Evolutionary conservation across 106 monocot genomes (phyloP).

Genomic region (Platanthera zijinensis): DNA sequence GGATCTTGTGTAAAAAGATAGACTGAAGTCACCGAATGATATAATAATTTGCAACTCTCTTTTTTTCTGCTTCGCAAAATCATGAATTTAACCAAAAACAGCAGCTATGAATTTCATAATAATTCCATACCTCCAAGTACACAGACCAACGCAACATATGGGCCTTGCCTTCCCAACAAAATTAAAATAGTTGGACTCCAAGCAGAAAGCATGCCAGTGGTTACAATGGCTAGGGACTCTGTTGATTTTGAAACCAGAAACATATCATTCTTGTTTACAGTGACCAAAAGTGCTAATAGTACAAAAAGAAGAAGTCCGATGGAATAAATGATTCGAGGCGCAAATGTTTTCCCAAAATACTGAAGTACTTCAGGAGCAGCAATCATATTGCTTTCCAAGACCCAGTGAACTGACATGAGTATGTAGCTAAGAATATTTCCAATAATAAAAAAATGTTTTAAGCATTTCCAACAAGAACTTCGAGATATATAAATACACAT

Average conservation of each 20-base stretch:
- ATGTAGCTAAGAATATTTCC: constrained; percentile 48
- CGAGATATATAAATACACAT: constrained; percentile 23
- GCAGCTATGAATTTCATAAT: not conserved
- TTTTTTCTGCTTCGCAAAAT: not conserved
- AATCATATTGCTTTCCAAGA: constrained; percentile 45
- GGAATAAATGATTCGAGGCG: constrained; percentile 61
- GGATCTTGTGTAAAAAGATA: not conserved
- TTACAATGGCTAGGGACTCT: constrained; percentile 22
- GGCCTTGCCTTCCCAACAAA: constrained; percentile 81
- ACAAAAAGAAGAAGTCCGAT: constrained; percentile 52
- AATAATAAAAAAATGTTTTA: constrained; percentile 22
- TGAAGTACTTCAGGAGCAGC: constrained; percentile 13
- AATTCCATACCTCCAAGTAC: constrained; percentile 62
- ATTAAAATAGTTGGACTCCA: constrained; percentile 81
- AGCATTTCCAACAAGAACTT: constrained; percentile 13
- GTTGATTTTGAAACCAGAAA: constrained; percentile 10
- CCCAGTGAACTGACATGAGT: constrained; percentile 63
- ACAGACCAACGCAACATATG: constrained; percentile 48
- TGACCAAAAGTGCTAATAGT: constrained; percentile 28
- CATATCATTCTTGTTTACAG: constrained; percentile 14
- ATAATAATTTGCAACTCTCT: not conserved
- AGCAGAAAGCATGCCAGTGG: constrained; percentile 48
- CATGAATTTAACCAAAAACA: constrained; percentile 7
- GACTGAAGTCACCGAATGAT: not conserved
- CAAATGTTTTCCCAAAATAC: constrained; percentile 45